These are phyloP conservation scores for Chytridiales sp. DNA, from an alignment of 371 early-diverging fungal species.

Conservation along the genomic window DNA sequence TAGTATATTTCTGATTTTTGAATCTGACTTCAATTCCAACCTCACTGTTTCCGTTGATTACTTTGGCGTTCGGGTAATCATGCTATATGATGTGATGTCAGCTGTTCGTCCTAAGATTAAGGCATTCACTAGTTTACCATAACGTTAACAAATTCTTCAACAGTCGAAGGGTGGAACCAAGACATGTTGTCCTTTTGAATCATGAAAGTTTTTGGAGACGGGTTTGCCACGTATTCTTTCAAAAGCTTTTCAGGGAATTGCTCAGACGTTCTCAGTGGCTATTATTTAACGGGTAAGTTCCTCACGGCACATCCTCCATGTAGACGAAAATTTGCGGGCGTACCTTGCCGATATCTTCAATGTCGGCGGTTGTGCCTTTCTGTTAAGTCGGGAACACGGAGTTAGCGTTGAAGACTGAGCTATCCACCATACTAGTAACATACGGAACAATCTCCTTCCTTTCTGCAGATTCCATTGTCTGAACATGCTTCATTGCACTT, in stretches of 20 bases:
- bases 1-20: slow-evolving; percentile 62
- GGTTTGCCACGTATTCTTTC: too few relatives aligned
- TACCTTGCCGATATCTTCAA: slow-evolving; percentile 33
- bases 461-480: slow-evolving; percentile 24
- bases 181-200: slow-evolving; percentile 42
- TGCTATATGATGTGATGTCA: slow-evolving; percentile 23
- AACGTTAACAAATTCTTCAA: slow-evolving; percentile 55
- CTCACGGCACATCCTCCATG: too few relatives aligned
- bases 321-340: too few relatives aligned
- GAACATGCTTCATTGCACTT: slow-evolving; percentile 12
- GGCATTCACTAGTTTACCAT: slow-evolving; percentile 17
- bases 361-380: too few relatives aligned
- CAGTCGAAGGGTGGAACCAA: slow-evolving; percentile 67
- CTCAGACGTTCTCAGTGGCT: too few relatives aligned
- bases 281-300: too few relatives aligned
- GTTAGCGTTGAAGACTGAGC: too few relatives aligned
- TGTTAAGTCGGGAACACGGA: too few relatives aligned
- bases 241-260: too few relatives aligned
- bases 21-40: slow-evolving; percentile 72
- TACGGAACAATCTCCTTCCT: slow-evolving; percentile 8
- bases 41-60: slow-evolving; percentile 78
- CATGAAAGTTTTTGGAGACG: too few relatives aligned
- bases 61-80: slow-evolving; percentile 61
- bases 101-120: background rate
- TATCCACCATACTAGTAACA: too few relatives aligned